A percentile compares a stretch with the other conserved stretches of the same genome.
phyloP scores from a whole-genome alignment of 2,329 filamentous ascomycete species.

The Fusarium sp. region DNA sequence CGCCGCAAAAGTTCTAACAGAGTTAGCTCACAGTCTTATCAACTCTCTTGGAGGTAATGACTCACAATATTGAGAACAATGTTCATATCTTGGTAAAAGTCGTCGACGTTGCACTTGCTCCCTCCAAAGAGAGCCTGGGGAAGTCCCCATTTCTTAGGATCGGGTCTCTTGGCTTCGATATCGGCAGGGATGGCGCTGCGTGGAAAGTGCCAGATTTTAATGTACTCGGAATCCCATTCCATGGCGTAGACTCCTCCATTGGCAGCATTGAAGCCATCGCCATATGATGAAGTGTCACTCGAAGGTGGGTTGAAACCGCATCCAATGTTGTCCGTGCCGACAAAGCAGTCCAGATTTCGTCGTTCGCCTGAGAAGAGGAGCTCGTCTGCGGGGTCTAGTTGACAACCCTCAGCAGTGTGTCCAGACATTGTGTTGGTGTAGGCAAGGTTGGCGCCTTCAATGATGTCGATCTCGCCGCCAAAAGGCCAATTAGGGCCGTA shows the following conservation, averaged over 20 bases:
- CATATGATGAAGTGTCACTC: constrained; percentile 62
- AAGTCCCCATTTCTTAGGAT: constrained; percentile 73
- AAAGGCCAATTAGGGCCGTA: constrained; percentile 68
- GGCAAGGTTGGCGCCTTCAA: constrained; percentile 75
- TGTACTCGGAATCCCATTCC: constrained; percentile 74
- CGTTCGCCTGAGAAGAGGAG: constrained; percentile 42
- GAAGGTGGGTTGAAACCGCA: constrained; percentile 56
- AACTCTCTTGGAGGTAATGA: neutral
- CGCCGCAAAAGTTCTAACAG: constrained; percentile 75
- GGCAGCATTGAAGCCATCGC: constrained; percentile 72
- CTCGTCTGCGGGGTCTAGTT: constrained; percentile 30
- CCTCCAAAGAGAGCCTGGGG: constrained; percentile 77
- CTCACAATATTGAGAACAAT: constrained; percentile 76
- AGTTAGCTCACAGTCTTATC: neutral
- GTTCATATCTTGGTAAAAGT: constrained; percentile 74
- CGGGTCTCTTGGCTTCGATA: constrained; percentile 67
- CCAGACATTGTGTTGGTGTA: constrained; percentile 69
- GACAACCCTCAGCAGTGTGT: constrained; percentile 61
- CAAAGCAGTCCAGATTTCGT: constrained; percentile 50
- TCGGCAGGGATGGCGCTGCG: constrained; percentile 73
- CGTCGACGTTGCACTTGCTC: constrained; percentile 70
- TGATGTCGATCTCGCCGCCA: constrained; percentile 75
- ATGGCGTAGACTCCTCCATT: constrained; percentile 77
- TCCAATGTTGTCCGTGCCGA: constrained; percentile 53
- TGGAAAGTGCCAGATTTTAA: constrained; percentile 82